Percentiles rank a stretch among this genome's conserved stretches.
Evolutionary conservation across 129 eudicot species (phyloP).

Genomic region (Lactuca saligna): DNA sequence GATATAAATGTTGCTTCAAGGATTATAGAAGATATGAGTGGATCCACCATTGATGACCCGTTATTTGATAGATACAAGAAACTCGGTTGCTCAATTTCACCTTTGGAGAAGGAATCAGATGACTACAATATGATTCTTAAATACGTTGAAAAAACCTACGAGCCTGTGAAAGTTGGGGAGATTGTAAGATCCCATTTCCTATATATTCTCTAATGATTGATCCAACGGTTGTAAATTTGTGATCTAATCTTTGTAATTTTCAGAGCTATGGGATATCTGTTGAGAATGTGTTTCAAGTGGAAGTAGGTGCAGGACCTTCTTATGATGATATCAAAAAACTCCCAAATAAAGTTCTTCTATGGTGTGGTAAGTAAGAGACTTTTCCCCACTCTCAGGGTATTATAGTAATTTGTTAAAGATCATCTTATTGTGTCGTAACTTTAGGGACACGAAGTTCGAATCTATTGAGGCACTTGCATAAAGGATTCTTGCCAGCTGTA

Average conservation of each 20-base stretch:
- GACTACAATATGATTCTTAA: constrained; percentile 75
- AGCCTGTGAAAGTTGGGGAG: constrained; percentile 90
- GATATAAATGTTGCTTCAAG: constrained; percentile 75
- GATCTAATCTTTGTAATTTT: background rate
- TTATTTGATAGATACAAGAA: constrained; percentile 55
- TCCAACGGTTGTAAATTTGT: background rate
- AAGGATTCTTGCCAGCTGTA: constrained; percentile 75
- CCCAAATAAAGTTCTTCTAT: constrained; percentile 77
- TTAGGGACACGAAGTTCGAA: constrained; percentile 84
- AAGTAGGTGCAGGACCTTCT: constrained; percentile 69
- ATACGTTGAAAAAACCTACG: constrained; percentile 75
- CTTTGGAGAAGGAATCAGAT: constrained; percentile 57
- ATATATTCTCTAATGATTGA: background rate
- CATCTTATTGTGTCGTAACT: background rate
- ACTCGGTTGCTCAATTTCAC: constrained; percentile 59
- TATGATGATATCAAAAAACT: constrained; percentile 62
- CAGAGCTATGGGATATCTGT: constrained; percentile 76
- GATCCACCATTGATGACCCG: constrained; percentile 75
- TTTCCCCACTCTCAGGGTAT: too few species aligned
- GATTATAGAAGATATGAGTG: constrained; percentile 74
- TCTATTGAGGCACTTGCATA: constrained; percentile 76
- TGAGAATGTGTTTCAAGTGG: constrained; percentile 63
- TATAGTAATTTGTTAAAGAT: background rate
- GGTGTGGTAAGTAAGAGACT: constrained; percentile 71
- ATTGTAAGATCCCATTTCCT: constrained; percentile 42